Base-by-base conservation (phyloP, 1,139 yeast species). In the Kodamaea ohmeri region DNA sequence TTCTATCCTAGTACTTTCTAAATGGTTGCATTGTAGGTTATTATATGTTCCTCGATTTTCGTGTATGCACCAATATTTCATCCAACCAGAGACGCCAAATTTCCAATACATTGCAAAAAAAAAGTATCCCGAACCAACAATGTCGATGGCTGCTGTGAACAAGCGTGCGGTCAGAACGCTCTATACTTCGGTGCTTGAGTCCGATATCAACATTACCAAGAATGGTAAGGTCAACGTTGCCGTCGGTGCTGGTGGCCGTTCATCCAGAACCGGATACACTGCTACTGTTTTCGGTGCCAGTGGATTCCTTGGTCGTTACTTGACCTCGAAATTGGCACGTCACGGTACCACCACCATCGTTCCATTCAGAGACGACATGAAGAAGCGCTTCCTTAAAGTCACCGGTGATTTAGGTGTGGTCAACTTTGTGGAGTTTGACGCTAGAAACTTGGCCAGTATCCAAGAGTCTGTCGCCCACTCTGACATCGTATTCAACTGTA, bases 401-500 rank as follows among this genome's bases (percentile, higher is more conserved):
- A 71, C 82, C 34, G 96, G 96, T 37, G 96, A 87, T 60, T 75
- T 87, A 50, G 96, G 96, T 18, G 95, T 87, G 35, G 89, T 87
- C 38, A 84, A 83, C 64, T 83, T 80, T 60, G 79, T 85, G 48
- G 96, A 87, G 63, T 80, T 85, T 56, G 96, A 87, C 59, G 67
- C 88, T 48, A 75, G 96, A 61, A 87, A 87, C 65, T 51, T 84
- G 51, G 68, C 82, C 58, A 80, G 89, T 12, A 82, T 87, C 51
- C 83, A 84, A 59, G 89, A 84, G 51, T 70, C 88, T 7, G 89
- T 87, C 36, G 83, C 83, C 47, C 81, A 83, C 63, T 82, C 94
- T 4, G 95, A 87, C 57, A 83, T 87, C 42, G 96, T 87, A 9
- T 80, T 71, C 67, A 87, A 87, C 65, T 71, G 87, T 61, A 73